phyloP scores from a whole-genome alignment of 225 moss, liverwort and hornwort genomes.

The Polytrichum formosum region DNA sequence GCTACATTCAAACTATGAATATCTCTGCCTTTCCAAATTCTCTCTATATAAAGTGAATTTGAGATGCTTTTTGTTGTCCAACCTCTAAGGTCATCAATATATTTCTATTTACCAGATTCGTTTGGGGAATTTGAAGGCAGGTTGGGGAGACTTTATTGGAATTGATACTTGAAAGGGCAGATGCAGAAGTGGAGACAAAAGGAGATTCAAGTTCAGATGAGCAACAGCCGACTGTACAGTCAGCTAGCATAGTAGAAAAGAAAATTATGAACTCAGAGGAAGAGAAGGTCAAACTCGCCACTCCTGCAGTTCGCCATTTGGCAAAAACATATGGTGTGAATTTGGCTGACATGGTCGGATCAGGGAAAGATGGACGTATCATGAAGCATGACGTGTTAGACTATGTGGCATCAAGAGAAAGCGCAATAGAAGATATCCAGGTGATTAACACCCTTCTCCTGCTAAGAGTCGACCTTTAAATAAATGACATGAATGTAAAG shows the following conservation, averaged over 20 bases:
- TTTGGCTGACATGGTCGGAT: slow-evolving; percentile 44
- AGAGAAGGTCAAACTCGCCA: slow-evolving; percentile 33
- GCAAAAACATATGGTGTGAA: slow-evolving; percentile 69
- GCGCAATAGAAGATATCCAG: slow-evolving; percentile 65
- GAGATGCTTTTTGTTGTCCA: too few species aligned
- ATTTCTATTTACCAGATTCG: neutral
- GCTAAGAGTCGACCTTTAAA: too few species aligned
- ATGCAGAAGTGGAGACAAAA: slow-evolving; percentile 10
- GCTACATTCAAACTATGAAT: too few species aligned
- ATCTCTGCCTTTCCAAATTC: too few species aligned
- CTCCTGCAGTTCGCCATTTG: slow-evolving; percentile 76
- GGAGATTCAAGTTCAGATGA: slow-evolving; percentile 14
- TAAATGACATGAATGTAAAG: too few species aligned
- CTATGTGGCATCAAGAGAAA: slow-evolving; percentile 53
- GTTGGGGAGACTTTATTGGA: slow-evolving; percentile 88
- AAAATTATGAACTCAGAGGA: slow-evolving; percentile 1
- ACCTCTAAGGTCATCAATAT: too few species aligned
- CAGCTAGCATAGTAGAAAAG: slow-evolving; percentile 3
- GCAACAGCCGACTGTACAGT: slow-evolving; percentile 18
- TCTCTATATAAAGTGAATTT: too few species aligned
- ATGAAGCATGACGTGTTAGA: slow-evolving; percentile 67
- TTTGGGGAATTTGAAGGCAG: slow-evolving; percentile 20
- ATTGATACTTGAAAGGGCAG: slow-evolving; percentile 49
- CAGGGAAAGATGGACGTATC: slow-evolving; percentile 65
- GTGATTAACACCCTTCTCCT: slow-evolving; percentile 7